Evolutionary conservation across 257 asterid species (phyloP).

Genomic region (Lantana camara): DNA sequence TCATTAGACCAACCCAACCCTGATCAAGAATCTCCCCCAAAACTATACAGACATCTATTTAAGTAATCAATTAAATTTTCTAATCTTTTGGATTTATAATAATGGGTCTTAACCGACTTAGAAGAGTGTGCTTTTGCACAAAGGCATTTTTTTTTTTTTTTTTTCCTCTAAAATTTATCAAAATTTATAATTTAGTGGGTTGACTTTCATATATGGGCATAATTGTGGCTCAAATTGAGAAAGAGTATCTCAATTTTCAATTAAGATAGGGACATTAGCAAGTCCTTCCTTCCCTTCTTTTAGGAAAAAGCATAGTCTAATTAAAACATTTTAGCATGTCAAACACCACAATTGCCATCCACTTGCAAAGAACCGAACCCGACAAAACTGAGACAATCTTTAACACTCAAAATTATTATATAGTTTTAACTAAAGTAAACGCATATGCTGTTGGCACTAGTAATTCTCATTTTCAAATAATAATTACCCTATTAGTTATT

Average conservation of each 20-base stretch:
- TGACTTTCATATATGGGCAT: not conserved
- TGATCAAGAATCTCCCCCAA: too few species aligned
- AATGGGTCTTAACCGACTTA: too few species aligned
- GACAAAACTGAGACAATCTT: constrained; percentile 9
- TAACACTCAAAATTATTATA: constrained; percentile 25
- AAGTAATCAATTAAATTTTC: too few species aligned
- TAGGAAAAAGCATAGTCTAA: constrained; percentile 27
- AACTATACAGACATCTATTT: too few species aligned
- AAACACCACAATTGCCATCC: constrained; percentile 41
- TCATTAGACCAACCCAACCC: too few species aligned
- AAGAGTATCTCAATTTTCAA: constrained; percentile 29
- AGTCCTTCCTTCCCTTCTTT: constrained; percentile 29
- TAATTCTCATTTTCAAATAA: not conserved
- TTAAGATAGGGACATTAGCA: constrained; percentile 17
- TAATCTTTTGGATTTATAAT: too few species aligned
- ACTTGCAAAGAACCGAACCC: not conserved
- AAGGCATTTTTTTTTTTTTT: too few species aligned
- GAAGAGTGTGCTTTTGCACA: too few species aligned
- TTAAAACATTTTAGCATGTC: constrained; percentile 46
- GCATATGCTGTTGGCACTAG: constrained; percentile 52
- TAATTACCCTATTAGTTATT: not conserved
- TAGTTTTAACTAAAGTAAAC: constrained; percentile 23
- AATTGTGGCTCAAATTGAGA: not conserved
- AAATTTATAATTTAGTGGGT: too few species aligned
- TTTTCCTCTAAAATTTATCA: too few species aligned